Evolutionary conservation across 257 asterid genomes (phyloP).

Genomic region (Solanum boliviense): DNA sequence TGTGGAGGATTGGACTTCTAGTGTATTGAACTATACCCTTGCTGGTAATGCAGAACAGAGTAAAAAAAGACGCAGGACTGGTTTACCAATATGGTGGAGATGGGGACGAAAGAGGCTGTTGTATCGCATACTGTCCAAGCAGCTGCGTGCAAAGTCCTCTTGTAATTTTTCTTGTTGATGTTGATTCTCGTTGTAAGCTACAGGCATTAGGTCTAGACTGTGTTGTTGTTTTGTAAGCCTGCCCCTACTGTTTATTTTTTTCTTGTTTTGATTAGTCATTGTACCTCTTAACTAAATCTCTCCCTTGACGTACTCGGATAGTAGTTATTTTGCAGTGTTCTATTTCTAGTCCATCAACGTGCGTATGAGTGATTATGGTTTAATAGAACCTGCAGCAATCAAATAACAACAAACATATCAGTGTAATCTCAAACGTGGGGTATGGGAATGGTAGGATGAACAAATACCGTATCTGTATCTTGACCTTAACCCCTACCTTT

Average conservation of each 20-base stretch:
- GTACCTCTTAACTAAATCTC: background rate
- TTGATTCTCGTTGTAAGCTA: background rate
- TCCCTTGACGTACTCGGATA: background rate
- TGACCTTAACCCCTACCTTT: background rate
- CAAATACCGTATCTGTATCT: background rate
- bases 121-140: slow-evolving; percentile 38
- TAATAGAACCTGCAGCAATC: background rate
- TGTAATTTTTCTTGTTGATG: slow-evolving; percentile 7
- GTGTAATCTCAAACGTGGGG: background rate
- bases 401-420: background rate
- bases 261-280: background rate
- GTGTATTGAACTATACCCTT: background rate
- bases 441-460: background rate
- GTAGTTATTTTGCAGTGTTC: background rate
- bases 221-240: background rate
- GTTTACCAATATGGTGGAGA: slow-evolving; percentile 66
- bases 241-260: background rate
- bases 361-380: background rate
- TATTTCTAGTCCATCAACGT: background rate
- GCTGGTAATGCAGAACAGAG: slow-evolving; percentile 31
- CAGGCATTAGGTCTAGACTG: background rate
- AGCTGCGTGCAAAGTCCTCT: slow-evolving; percentile 20
- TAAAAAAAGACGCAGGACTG: slow-evolving; percentile 30
- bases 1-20: background rate
- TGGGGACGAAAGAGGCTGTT: slow-evolving; percentile 56